Conservation (phyloP, 345 rosid genomes). For the Populus nigra region DNA sequence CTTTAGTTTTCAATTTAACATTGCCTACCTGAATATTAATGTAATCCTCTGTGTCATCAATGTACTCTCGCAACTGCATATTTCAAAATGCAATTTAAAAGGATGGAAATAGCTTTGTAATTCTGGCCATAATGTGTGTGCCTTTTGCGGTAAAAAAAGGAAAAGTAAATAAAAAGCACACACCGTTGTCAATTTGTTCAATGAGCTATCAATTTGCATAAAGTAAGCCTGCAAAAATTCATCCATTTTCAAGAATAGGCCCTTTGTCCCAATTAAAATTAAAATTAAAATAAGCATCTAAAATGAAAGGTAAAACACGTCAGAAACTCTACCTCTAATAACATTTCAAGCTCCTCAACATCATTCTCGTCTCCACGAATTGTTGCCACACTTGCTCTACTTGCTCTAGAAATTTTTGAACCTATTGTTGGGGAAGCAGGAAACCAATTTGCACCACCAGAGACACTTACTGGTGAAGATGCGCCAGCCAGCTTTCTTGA, state of each 20-base stretch:
- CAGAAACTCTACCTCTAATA: constrained; percentile 60
- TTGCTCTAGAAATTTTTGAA: constrained; percentile 90
- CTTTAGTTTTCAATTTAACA: not conserved
- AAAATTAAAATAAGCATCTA: not conserved
- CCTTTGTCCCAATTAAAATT: not conserved
- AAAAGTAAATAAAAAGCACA: not conserved
- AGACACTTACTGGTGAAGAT: constrained; percentile 65
- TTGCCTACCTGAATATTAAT: constrained; percentile 82
- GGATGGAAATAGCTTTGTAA: not conserved
- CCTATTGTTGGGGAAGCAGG: constrained; percentile 83
- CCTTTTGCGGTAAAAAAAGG: not conserved
- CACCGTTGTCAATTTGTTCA: constrained; percentile 86
- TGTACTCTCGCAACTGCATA: constrained; percentile 90
- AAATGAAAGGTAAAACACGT: constrained; percentile 6
- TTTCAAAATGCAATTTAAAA: constrained; percentile 20
- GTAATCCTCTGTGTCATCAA: constrained; percentile 96
- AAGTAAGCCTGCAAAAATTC: constrained; percentile 72
- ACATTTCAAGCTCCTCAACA: constrained; percentile 99
- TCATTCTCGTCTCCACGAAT: constrained; percentile 88
- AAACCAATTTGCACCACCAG: constrained; percentile 73
- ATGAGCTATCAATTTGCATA: constrained; percentile 88
- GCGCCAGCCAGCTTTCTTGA: constrained; percentile 76
- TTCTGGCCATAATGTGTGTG: not conserved
- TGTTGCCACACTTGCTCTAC: constrained; percentile 81
- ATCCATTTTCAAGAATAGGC: constrained; percentile 1